phyloP scores from a whole-genome alignment of 2,329 filamentous ascomycete species.

The Venturia pyrina region DNA sequence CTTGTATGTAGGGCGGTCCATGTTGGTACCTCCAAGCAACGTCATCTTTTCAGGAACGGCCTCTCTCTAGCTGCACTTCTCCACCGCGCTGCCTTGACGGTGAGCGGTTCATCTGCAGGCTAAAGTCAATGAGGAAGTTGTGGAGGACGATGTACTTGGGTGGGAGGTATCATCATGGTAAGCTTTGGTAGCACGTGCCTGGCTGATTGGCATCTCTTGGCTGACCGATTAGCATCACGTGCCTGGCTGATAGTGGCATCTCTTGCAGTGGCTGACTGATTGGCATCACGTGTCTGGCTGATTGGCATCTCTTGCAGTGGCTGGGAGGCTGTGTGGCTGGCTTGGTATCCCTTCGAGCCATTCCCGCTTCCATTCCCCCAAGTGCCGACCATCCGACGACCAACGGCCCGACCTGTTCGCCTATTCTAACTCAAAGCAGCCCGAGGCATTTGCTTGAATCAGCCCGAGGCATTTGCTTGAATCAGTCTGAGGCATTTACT shows the following conservation, averaged over 20 bases:
- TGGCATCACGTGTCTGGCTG: no score
- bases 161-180: background rate
- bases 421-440: no score
- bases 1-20: background rate
- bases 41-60: background rate
- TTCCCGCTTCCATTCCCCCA: background rate
- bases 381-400: background rate
- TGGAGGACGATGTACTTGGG: no score
- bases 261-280: no score
- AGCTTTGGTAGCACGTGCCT: background rate
- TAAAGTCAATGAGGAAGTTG: background rate
- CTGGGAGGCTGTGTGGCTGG: no score
- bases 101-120: background rate
- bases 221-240: background rate
- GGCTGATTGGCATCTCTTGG: background rate
- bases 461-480: no score
- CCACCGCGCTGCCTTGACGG: background rate
- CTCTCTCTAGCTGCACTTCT: background rate
- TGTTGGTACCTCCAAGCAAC: background rate
- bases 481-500: no score
- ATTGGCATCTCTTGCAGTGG: background rate
- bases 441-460: no score
- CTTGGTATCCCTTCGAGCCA: background rate
- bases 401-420: background rate
- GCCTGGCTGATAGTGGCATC: background rate